Evolutionary conservation across 2,329 filamentous ascomycete species (phyloP), one percentile per base, ranked within the genome.

Genomic region (Lecanicillium sp.): DNA sequence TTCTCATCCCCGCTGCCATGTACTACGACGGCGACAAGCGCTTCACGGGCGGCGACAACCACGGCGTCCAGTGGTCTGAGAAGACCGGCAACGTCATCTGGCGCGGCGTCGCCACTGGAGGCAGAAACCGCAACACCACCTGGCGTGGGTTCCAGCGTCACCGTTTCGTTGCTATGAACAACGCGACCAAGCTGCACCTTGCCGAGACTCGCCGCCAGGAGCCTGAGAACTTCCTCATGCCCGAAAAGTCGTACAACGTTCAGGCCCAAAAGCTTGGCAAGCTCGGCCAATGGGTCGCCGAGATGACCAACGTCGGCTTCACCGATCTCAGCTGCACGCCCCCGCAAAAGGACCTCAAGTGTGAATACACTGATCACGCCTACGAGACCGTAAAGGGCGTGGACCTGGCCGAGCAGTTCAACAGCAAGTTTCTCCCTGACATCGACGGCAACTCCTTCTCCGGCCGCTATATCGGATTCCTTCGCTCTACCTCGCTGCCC

Each of bases 111-210:
- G 82, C 81, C 2, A 84, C 82, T 1, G 83, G 83, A 2, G 83
- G 83, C 1, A 65, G 66, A 32, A 81, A 85, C 54, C 67, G 71
- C 54, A 57, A 71, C 61, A 56, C 73, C 23, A 88, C 82, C 56
- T 90, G 86, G 86, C 77, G 71, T 10, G 77, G 80, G 0, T 89
- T 88, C 58, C 85, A 90, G 54, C 79, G 86, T 3, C 86, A 89
- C 59, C 82, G 86, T 2, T 87, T 90, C 59, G 75, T 88, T 2
- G 72, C 80, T 38, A 85, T 89, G 81, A 76, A 83, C 58, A 89
- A 90, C 56, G 76, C 71, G 10, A 85, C 82, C 7, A 74, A 72
- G 49, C 69, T 86, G 4, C 57, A 58, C 5, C 59, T 63, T 6
- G 76, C 75, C 3, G 76, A 83, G 54, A 57, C 64, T 3, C 66